A percentile compares a stretch with the other conserved stretches of the same genome.
phyloP scores from a whole-genome alignment of 164 flowering plant genomes.

The Tetrastigma voinierianum region DNA sequence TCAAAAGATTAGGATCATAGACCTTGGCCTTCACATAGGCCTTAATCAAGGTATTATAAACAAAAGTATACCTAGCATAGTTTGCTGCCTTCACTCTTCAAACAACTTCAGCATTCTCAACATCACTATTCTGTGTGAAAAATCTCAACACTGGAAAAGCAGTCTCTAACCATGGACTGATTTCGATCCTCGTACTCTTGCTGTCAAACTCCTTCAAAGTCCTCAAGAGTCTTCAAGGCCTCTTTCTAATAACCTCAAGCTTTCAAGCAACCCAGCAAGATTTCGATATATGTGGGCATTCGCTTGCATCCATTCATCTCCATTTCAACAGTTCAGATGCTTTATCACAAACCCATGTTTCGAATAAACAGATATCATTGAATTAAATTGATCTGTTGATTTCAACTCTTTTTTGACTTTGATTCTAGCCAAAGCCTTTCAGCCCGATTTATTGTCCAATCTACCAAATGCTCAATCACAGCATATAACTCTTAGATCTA shows the following conservation, averaged over 20 bases:
- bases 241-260: slow-evolving; percentile 59
- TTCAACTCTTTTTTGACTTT: slow-evolving; percentile 55
- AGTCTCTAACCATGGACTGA: slow-evolving; percentile 90
- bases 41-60: slow-evolving; percentile 73
- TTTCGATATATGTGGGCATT: slow-evolving; percentile 79
- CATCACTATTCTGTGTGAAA: slow-evolving; percentile 83
- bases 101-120: slow-evolving; percentile 72
- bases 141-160: slow-evolving; percentile 63
- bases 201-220: slow-evolving; percentile 24
- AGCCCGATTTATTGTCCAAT: slow-evolving; percentile 55
- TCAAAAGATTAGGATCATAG: slow-evolving; percentile 69
- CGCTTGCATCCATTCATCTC: slow-evolving; percentile 52
- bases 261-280: slow-evolving; percentile 88
- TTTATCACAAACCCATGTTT: slow-evolving; percentile 57
- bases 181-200: slow-evolving; percentile 43
- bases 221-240: slow-evolving; percentile 62
- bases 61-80: slow-evolving; percentile 80
- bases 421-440: slow-evolving; percentile 82
- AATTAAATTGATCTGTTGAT: slow-evolving; percentile 76
- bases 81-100: slow-evolving; percentile 60
- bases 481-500: slow-evolving; percentile 63
- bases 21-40: slow-evolving; percentile 82
- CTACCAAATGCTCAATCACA: slow-evolving; percentile 90
- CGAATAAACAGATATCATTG: slow-evolving; percentile 76
- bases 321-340: slow-evolving; percentile 74